Evolutionary conservation across 345 rosid species (phyloP), one percentile per base, ranked within the genome.

Genomic region (Gynandropsis gynandra): DNA sequence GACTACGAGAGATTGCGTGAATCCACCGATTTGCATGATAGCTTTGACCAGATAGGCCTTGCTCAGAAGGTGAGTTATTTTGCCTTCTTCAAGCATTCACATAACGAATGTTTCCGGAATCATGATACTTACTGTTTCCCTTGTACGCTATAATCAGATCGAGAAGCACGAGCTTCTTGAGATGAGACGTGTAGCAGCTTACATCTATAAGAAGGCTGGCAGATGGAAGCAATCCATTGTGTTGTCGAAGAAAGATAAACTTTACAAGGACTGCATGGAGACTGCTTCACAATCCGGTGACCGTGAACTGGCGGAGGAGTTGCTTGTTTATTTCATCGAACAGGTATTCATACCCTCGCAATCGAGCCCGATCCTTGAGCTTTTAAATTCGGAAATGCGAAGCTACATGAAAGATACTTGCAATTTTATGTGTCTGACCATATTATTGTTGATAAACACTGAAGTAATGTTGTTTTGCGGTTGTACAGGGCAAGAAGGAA

Each of bases 181-280:
- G 69, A 90, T 90, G 96, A 82, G 98, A 64, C 96, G 98, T n/a
- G 98, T 90, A 58, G 97, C 97, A 61, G 97, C 98, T 41, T 92
- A 92, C 58, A 87, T 92, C 33, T 92, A 92, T 77, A 92, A 92
- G 61, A 92, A 92, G 73, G 98, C 97, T 0, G 95, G 97, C 50
- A 75, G 95, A 71, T 92, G 98, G 98, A 92, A 87, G 95, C 89
- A 76, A 60, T 92, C 98, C 3, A 92, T 92, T 79, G 88, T 88
- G 16, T 71, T 92, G 71, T 92, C 97, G 51, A 92, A 92, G 85
- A 92, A 87, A 32, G 95, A 92, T 67, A 87, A 74, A 48, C 77
- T 73, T 50, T 92, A 82, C 76, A 92, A 78, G 61, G 98, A 92
- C 78, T 95, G 96, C 45, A 92, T 92, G 97, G 97, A 87, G 78